Evolutionary conservation across 805 yeast genomes (phyloP).

Genomic region (Kodamaea hsintzibuensis): DNA sequence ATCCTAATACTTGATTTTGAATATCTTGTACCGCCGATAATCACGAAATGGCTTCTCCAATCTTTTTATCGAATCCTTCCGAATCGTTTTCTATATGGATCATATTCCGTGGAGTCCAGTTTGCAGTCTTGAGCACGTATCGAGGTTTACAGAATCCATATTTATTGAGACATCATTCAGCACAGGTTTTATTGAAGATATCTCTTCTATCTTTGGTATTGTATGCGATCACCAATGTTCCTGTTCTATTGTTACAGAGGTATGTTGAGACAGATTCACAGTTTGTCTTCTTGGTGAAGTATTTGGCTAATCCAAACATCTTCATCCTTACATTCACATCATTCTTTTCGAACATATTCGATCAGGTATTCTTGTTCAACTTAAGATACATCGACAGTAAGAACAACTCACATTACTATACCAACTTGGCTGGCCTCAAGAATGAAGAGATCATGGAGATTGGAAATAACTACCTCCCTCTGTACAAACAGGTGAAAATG

Average conservation of each 20-base stretch:
- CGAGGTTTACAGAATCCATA: conserved; percentile 4
- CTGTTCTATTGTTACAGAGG: conserved; percentile 7
- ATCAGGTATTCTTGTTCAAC: conserved; percentile 19
- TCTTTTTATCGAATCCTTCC: conserved; percentile 57
- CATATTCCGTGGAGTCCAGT: conserved; percentile 54
- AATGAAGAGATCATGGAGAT: conserved; percentile 9
- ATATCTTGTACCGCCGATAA: background rate
- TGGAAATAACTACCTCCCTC: conserved; percentile 1
- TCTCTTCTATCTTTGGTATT: conserved; percentile 7
- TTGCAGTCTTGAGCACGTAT: conserved; percentile 45
- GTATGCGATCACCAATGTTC: conserved; percentile 10
- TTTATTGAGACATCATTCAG: background rate
- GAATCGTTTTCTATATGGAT: conserved; percentile 52
- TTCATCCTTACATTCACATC: conserved; percentile 18
- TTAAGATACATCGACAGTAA: conserved; percentile 19
- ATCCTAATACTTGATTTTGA: background rate
- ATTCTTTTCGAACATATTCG: conserved; percentile 18
- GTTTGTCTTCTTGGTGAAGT: conserved; percentile 5
- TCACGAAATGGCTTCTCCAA: conserved; percentile 55
- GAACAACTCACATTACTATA: conserved; percentile 10
- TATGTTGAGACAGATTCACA: conserved; percentile 5
- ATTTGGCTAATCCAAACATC: conserved; percentile 16
- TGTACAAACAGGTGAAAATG: conserved; percentile 1
- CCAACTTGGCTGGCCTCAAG: conserved; percentile 7
- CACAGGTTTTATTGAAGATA: background rate